Evolutionary conservation across 176 grass and related monocot genomes (phyloP).

Genomic region (Ensete ventricosum): DNA sequence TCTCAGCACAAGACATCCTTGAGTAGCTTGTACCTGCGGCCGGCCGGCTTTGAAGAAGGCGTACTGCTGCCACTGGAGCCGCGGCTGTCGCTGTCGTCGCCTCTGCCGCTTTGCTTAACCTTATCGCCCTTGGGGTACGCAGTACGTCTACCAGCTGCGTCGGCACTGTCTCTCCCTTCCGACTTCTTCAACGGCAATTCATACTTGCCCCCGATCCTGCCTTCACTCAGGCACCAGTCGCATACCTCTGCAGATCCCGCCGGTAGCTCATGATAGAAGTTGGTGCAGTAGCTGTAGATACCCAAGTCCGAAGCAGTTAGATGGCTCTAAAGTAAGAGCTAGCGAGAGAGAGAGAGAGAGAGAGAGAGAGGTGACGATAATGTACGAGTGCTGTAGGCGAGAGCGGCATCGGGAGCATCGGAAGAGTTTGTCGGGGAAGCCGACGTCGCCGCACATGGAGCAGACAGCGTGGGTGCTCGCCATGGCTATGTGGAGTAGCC

Average conservation of each 20-base stretch:
- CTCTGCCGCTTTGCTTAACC: constrained; percentile 18
- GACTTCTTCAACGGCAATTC: constrained; percentile 26
- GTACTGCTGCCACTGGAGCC: neutral
- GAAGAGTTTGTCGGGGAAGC: constrained; percentile 98
- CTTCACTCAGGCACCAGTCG: constrained; percentile 80
- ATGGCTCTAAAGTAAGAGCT: neutral
- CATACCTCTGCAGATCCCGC: constrained; percentile 38
- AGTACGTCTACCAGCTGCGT: neutral
- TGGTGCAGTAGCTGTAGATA: constrained; percentile 74
- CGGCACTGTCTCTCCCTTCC: neutral
- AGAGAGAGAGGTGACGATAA: no score
- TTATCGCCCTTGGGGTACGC: constrained; percentile 13
- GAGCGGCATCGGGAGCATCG: constrained; percentile 59
- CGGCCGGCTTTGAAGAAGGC: constrained; percentile 38
- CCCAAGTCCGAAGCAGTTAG: neutral
- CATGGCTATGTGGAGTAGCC: constrained; percentile 10
- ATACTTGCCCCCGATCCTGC: neutral
- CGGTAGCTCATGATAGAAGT: constrained; percentile 58
- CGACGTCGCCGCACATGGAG: constrained; percentile 96
- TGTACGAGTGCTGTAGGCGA: constrained; percentile 82
- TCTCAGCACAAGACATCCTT: constrained; percentile 83
- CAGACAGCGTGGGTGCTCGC: constrained; percentile 38
- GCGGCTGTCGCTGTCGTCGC: constrained; percentile 8
- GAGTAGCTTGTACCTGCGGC: constrained; percentile 96
- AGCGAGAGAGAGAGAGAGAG: neutral